phyloP scores from a whole-genome alignment of 2,329 filamentous ascomycete species.

The Tolypocladium capitatum region DNA sequence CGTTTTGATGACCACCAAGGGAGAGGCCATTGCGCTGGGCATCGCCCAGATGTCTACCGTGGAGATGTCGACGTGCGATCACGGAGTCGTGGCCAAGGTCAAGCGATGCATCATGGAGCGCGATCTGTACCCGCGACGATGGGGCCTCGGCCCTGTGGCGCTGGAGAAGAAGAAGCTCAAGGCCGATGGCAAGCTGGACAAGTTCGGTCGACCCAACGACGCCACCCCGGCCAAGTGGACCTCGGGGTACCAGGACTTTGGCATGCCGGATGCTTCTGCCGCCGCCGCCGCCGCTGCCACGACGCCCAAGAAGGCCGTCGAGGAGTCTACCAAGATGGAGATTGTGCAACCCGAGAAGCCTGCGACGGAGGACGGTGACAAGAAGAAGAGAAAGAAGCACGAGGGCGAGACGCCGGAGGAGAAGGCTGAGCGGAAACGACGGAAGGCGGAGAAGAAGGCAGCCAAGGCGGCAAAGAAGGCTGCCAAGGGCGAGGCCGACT shows the following conservation, averaged over 20 bases:
- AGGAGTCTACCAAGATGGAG: constrained; percentile 23
- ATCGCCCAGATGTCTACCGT: constrained; percentile 98
- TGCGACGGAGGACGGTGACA: constrained; percentile 39
- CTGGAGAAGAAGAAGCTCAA: constrained; percentile 99
- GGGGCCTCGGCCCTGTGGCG: constrained; percentile 89
- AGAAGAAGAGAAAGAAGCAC: constrained; percentile 67
- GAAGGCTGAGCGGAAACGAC: constrained; percentile 46
- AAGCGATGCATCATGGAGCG: constrained; percentile 99
- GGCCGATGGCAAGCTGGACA: constrained; percentile 94
- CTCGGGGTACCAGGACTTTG: constrained; percentile 82
- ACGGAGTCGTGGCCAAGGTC: constrained; percentile 95
- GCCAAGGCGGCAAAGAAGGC: constrained; percentile 44
- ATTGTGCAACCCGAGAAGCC: constrained; percentile 22
- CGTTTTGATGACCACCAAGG: constrained; percentile 97
- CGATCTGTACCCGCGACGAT: constrained; percentile 90
- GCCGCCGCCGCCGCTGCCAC: constrained; percentile 30
- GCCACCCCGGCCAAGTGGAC: constrained; percentile 90
- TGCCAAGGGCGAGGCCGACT: constrained; percentile 35
- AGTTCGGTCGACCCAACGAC: constrained; percentile 88
- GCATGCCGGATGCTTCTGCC: constrained; percentile 35
- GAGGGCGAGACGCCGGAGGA: constrained; percentile 62
- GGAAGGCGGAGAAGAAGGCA: constrained; percentile 48
- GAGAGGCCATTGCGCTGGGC: constrained; percentile 91
- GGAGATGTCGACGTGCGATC: constrained; percentile 91
- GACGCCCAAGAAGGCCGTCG: constrained; percentile 21